Evolutionary conservation across 2,329 filamentous ascomycete species (phyloP).

Genomic region (Paraconiothyrium brasiliense): DNA sequence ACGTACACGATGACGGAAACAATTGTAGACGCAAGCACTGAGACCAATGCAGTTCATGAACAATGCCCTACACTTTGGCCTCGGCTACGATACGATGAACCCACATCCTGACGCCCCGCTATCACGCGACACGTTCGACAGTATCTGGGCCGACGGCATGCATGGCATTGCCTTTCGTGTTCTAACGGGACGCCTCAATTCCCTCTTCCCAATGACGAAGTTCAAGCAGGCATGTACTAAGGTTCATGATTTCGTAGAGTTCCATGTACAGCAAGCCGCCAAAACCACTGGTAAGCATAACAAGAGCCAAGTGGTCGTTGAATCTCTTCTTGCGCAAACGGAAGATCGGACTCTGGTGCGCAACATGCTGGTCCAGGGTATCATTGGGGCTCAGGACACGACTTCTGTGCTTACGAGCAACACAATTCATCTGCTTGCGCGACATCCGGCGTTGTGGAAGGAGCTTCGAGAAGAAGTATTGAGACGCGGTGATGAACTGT

Average conservation of each 20-base stretch:
- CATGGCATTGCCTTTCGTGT: constrained; percentile 30
- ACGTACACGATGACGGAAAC: not conserved
- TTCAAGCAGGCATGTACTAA: constrained; percentile 6
- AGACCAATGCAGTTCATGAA: constrained; percentile 21
- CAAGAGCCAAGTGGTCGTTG: not conserved
- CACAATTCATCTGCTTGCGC: constrained; percentile 2
- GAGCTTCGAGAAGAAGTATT: constrained; percentile 2
- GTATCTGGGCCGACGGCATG: constrained; percentile 29
- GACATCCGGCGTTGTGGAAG: constrained; percentile 5
- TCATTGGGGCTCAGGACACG: constrained; percentile 11
- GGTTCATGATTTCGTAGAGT: constrained; percentile 7
- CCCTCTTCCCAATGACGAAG: constrained; percentile 43
- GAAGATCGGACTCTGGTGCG: constrained; percentile 3
- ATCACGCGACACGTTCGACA: constrained; percentile 18
- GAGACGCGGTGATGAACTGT: not conserved
- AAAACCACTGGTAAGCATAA: not conserved
- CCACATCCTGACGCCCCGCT: constrained; percentile 13
- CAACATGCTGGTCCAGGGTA: constrained; percentile 1
- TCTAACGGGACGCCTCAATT: not conserved
- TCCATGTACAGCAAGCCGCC: constrained; percentile 2
- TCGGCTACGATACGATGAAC: constrained; percentile 17
- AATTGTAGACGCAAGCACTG: not conserved
- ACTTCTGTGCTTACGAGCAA: constrained; percentile 9
- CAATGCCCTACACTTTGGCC: constrained; percentile 23
- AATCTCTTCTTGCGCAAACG: constrained; percentile 4